phyloP scores from a whole-genome alignment of 768 basidiomycete species.

The Russula dissimulans region DNA sequence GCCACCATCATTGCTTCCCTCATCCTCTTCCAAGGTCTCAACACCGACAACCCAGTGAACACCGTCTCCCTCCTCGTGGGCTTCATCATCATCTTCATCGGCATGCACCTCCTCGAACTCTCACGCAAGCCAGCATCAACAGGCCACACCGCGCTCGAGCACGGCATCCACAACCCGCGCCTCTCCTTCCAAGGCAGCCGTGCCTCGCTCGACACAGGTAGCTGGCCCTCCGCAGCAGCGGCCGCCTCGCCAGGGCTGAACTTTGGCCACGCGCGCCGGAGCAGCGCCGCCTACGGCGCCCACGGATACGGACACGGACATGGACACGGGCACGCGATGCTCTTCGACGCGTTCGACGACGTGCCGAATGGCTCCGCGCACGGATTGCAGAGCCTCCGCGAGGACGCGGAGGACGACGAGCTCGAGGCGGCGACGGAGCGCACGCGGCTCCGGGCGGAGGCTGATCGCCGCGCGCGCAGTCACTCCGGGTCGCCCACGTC shows the following conservation, averaged over 20 bases:
- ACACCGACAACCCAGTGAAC: slow-evolving; percentile 74
- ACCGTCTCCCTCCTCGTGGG: slow-evolving; percentile 84
- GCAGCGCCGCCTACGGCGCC: slow-evolving; percentile 41
- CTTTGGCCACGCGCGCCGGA: slow-evolving; percentile 38
- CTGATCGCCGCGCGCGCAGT: slow-evolving; percentile 10
- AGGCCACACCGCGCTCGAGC: slow-evolving; percentile 49
- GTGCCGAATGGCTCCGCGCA: slow-evolving; percentile 31
- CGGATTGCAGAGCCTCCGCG: slow-evolving; percentile 51
- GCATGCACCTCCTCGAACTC: slow-evolving; percentile 88
- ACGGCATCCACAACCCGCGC: slow-evolving; percentile 66
- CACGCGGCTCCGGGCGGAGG: slow-evolving; percentile 35
- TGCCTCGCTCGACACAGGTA: slow-evolving; percentile 54
- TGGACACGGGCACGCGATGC: slow-evolving; percentile 29
- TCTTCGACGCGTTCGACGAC: slow-evolving; percentile 73
- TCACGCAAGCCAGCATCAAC: slow-evolving; percentile 55
- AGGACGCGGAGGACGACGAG: slow-evolving; percentile 46
- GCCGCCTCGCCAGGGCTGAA: slow-evolving; percentile 23
- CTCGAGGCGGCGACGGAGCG: slow-evolving; percentile 36
- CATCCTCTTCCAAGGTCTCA: slow-evolving; percentile 96
- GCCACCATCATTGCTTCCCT: slow-evolving; percentile 89
- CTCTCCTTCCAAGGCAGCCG: slow-evolving; percentile 67
- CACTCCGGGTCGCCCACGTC: slow-evolving; percentile 5
- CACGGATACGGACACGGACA: slow-evolving; percentile 54
- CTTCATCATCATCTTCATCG: slow-evolving; percentile 89
- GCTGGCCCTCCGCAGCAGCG: slow-evolving; percentile 43